A percentile compares a stretch with the other conserved stretches of the same genome.
Evolutionary conservation across 2,329 filamentous ascomycete genomes (phyloP).

Genomic region (Fonsecaea erecta): DNA sequence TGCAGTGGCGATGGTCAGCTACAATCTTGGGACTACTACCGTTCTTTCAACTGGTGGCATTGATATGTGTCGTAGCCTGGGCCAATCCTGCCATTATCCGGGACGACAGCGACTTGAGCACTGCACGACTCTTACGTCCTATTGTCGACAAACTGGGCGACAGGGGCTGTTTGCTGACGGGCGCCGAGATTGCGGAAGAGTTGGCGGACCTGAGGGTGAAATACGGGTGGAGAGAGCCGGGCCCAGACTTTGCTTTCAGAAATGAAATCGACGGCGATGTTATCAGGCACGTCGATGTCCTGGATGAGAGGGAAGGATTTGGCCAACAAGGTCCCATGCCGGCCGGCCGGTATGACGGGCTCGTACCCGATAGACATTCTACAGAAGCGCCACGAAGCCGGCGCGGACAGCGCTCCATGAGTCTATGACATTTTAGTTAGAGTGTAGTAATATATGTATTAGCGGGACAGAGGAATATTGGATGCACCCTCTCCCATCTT

Average conservation of each 20-base stretch:
- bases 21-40: slow-evolving; percentile 34
- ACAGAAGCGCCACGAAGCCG: background rate
- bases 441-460: background rate
- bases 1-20: slow-evolving; percentile 56
- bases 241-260: slow-evolving; percentile 13
- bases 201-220: slow-evolving; percentile 32
- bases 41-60: slow-evolving; percentile 29
- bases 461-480: background rate
- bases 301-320: slow-evolving; percentile 33
- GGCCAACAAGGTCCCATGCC: slow-evolving; percentile 28
- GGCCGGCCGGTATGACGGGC: slow-evolving; percentile 28
- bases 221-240: slow-evolving; percentile 35
- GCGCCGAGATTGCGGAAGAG: slow-evolving; percentile 34
- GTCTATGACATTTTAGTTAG: slow-evolving; percentile 3
- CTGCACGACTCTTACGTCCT: slow-evolving; percentile 34
- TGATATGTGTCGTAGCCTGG: slow-evolving; percentile 34
- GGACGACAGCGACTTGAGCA: slow-evolving; percentile 33
- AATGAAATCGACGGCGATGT: slow-evolving; percentile 29
- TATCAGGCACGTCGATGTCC: slow-evolving; percentile 32
- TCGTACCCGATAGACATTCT: background rate
- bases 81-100: slow-evolving; percentile 37
- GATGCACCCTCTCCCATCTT: too few species aligned
- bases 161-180: slow-evolving; percentile 34
- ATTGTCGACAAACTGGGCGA: slow-evolving; percentile 35
- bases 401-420: slow-evolving; percentile 11